Base-by-base conservation (phyloP, 2,329 filamentous ascomycete species). In the Fusarium sambucinum region DNA sequence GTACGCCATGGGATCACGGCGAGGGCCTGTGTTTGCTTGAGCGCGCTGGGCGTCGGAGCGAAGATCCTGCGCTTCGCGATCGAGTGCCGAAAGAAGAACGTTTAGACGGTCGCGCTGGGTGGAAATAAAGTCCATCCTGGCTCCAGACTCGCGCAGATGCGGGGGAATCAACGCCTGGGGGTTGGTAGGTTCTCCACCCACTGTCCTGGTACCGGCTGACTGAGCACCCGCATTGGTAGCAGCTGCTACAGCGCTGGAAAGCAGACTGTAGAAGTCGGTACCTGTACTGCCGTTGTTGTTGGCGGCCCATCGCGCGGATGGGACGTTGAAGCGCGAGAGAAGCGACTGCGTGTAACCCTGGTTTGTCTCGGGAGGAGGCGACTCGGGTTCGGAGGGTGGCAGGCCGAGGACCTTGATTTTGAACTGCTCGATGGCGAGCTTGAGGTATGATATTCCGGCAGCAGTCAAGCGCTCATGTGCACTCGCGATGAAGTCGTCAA, bases 401-500 rank as follows among this genome's bases (percentile, higher is more conserved):
- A 95, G 83, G 61, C 93, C 93, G n/a, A 98, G 83, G 10, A 97
- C 81, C 68, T 91, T 90, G 70, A 92, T 90, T 74, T 91, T 90
- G 69, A 96, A 80, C 63, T 89, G 79, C 69, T 93, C 91, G 72
- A 94, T 87, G 51, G 86, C 86, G 70, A 87, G 86, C 76, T 91
- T 91, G 66, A 94, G 80, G 77, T 94, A 94, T 71, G 89, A 84
- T 61, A 97, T 83, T 40, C 95, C 94, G 38, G 92, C 89, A 17
- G 89, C 84, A 80, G 90, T 92, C 65, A 93, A 88, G 59, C 90
- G 89, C 70, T 93, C 92, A 79, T 98, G 94, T 40, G 90, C 85
- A 63, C 89, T 87, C 69, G 90, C 90, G 78, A 98, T 97, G 76
- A 97, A 90, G 65, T 93, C 89, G 76, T 99, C 96, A 79, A 99